Evolutionary conservation across 2,329 filamentous ascomycete genomes (phyloP).

Genomic region (Colletotrichum cereale): DNA sequence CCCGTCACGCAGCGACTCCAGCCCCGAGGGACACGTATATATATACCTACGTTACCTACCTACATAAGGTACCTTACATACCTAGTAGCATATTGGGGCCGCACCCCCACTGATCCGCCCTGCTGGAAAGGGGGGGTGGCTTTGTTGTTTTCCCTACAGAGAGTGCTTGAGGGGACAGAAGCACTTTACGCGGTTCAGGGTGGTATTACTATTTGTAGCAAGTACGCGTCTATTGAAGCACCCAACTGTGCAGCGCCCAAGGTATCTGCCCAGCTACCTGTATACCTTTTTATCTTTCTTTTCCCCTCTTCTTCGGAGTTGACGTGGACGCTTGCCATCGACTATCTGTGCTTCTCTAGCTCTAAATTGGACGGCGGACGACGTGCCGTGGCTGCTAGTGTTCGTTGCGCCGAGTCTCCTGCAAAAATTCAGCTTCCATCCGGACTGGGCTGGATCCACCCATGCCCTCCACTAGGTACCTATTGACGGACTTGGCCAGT

Average conservation of each 20-base stretch:
- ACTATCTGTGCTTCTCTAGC: slow-evolving; percentile 14
- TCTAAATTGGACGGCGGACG: slow-evolving; percentile 11
- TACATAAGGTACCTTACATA: background rate
- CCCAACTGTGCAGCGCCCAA: background rate
- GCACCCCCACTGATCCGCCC: slow-evolving; percentile 19
- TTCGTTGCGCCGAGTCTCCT: background rate
- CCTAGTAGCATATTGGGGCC: background rate
- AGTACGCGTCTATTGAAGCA: background rate
- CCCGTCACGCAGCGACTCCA: background rate
- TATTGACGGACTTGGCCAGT: slow-evolving; percentile 25
- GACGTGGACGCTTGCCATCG: background rate
- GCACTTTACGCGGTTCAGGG: slow-evolving; percentile 21
- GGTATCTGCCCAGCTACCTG: background rate
- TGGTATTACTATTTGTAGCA: background rate
- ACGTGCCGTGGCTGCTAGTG: slow-evolving; percentile 25
- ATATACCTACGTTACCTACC: background rate
- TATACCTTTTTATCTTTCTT: background rate
- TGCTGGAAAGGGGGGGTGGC: background rate
- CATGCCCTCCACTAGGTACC: slow-evolving; percentile 14
- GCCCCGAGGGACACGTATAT: slow-evolving; percentile 20
- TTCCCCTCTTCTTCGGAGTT: background rate
- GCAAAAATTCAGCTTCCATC: background rate
- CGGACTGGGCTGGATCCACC: background rate
- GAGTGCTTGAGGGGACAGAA: slow-evolving; percentile 6
- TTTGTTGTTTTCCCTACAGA: background rate